These are phyloP conservation scores for Xylaria sp. DNA, from an alignment of 2,329 filamentous ascomycete species.

Conservation along the genomic window DNA sequence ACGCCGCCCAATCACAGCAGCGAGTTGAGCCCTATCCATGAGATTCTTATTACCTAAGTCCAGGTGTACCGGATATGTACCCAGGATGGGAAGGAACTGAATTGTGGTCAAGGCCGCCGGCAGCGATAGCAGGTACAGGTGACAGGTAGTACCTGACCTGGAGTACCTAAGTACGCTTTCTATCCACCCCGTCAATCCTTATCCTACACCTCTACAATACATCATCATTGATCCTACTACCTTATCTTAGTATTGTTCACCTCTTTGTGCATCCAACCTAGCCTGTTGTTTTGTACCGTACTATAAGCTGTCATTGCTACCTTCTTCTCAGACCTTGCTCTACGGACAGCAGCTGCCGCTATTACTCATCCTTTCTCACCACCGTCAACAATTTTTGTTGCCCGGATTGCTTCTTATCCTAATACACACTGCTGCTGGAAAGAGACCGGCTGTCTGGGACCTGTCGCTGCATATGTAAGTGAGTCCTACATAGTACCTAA, in stretches of 20 bases:
- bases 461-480: conserved; percentile 9
- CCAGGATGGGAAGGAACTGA: not conserved
- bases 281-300: not conserved
- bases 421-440: conserved; percentile 11
- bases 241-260: conserved; percentile 3
- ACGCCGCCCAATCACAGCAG: conserved; percentile 20
- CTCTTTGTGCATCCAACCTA: conserved; percentile 4
- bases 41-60: conserved; percentile 19
- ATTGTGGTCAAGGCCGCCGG: conserved; percentile 1
- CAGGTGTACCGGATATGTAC: conserved; percentile 9
- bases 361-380: not conserved
- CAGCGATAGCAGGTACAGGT: not conserved
- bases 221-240: conserved; percentile 4
- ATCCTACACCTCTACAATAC: conserved; percentile 2
- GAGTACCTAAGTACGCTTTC: not conserved
- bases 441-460: conserved; percentile 9
- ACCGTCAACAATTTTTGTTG: conserved; percentile 8
- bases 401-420: conserved; percentile 8
- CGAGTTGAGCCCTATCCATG: conserved; percentile 15
- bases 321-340: conserved; percentile 10
- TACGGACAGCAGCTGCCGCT: conserved; percentile 17
- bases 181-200: conserved; percentile 1
- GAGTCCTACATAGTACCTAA: conserved; percentile 20
- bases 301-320: conserved; percentile 2
- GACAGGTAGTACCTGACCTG: not conserved